A percentile compares a stretch with the other conserved stretches of the same genome.
Evolutionary conservation across 2,329 filamentous ascomycete genomes (phyloP).

Genomic region (Clarireedia homoeocarpa): DNA sequence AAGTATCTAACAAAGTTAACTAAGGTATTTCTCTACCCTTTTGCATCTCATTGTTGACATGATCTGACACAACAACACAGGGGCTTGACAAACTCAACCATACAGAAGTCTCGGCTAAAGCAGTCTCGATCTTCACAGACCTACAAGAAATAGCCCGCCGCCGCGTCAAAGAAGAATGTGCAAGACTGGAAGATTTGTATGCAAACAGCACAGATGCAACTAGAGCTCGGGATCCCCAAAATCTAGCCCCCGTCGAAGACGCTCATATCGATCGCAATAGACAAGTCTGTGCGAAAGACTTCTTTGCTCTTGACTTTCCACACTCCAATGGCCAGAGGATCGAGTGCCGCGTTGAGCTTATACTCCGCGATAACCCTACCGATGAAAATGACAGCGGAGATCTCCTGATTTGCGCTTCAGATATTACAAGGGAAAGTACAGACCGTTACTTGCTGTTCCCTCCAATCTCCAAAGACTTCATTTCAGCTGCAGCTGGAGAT

Average conservation of each 20-base stretch:
- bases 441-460: constrained; percentile 81
- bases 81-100: constrained; percentile 27
- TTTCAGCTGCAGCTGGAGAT: constrained; percentile 76
- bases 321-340: constrained; percentile 89
- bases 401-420: constrained; percentile 73
- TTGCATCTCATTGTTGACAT: background rate
- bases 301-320: constrained; percentile 74
- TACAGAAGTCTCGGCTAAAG: constrained; percentile 35
- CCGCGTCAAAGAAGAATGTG: constrained; percentile 63
- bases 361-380: constrained; percentile 74
- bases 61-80: constrained; percentile 13
- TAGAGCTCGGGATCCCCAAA: constrained; percentile 70
- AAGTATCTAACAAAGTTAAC: constrained; percentile 84
- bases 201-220: constrained; percentile 77
- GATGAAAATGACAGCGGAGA: constrained; percentile 65
- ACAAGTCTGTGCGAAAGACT: constrained; percentile 83
- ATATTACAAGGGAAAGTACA: constrained; percentile 70
- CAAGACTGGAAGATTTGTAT: constrained; percentile 75
- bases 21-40: constrained; percentile 43
- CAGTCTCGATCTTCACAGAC: constrained; percentile 42
- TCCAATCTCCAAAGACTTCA: constrained; percentile 63
- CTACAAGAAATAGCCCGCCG: constrained; percentile 74
- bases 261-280: constrained; percentile 67
- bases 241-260: constrained; percentile 60
- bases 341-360: constrained; percentile 79